Base-by-base conservation (phyloP, 257 asterid species). In the Solanum chilense region DNA sequence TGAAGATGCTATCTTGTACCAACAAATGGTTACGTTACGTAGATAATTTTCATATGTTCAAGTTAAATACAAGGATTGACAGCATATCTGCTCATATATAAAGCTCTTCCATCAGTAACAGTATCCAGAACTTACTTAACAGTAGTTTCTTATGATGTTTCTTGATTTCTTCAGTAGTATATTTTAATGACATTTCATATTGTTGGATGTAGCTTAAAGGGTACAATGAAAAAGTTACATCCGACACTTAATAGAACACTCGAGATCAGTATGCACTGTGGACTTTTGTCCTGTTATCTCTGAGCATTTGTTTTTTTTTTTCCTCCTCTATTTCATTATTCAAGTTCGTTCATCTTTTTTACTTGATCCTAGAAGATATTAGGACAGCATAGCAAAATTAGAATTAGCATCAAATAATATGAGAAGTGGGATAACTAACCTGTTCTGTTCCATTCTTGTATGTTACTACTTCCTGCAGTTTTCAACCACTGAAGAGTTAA, bases 391-490 rank as follows among this genome's bases (percentile, higher is more conserved):
- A 1, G 66, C 27, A 58, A 21, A 58, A 0, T 58, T 9, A 58
- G 66, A 21, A 58, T 58, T 58, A 0, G 66, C 66, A 21, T 58
- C 13, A 60, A 60, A 60, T 21, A 21, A 71, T 71, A 9, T 18
- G 78, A 71, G 45, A 60, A 60, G 68, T 60, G 39, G n/a, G n/a
- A 75, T 20, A 39, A 27, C 87, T 21, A 91, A 95, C 99, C 98
- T 97, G 96, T 90, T 94, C 97, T 83, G 52, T 92, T 88, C 98
- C 94, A 31, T 90, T 94, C 87, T 93, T 93, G 88, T 87, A 69
- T 83, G 94, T 88, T 37, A 97, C 78, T 83, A 94, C 91, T 15
- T 95, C 99, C 99, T 97, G 98, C 95, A 92, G 88, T 86, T 92
- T 56, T 62, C 87, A 60, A 91, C 84, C 74, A 89, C 83, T 83